Base-by-base conservation (phyloP, 495 filamentous ascomycete genomes). In the Copromyces sp. region DNA sequence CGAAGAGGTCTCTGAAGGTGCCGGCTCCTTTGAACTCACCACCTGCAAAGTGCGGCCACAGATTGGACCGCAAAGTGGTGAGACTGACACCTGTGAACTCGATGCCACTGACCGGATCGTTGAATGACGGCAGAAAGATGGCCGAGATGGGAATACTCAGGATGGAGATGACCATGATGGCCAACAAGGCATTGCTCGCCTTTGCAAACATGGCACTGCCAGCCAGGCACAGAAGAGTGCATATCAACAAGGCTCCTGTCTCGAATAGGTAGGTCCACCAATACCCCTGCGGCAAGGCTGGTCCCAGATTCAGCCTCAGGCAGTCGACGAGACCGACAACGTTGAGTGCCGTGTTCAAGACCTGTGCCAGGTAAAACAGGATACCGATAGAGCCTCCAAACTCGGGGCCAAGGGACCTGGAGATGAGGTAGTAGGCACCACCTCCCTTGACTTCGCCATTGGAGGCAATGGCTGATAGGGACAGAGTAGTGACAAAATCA, bases 301-400 rank as follows among this genome's bases (percentile, higher is more conserved):
- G 83, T 0, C 93, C 93, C 76, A 95, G 89, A 73, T 95, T 95
- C 71, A 94, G 85, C 70, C 86, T 89, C 53, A 97, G 81, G 75
- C 93, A 95, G 78, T 95, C 92, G 73, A 97, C 87, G 71, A 97
- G 85, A 81, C 93, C 93, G 39, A 95, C 92, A 14, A 94, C 90
- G 77, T 97, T 97, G 86, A 97, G 90, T 17, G 91, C 92, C 3
- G 93, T 95, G 79, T 95, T 96, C 78, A 97, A 87, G 1, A 92
- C 91, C 74, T 91, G 90, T 17, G 93, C 93, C 17, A 96, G 82
- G 78, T 95, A 97, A 79, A 96, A 95, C 9, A 97, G 89, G n/a
- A 96, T 82, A 3, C 93, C 93, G 69, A 97, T 97, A 5, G 91
- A 93, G n/a, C 93, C 93, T 39, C 93, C 93, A 78, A 97, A 97